Evolutionary conservation across 768 basidiomycete species (phyloP).

Genomic region (Suillus subluteus): DNA sequence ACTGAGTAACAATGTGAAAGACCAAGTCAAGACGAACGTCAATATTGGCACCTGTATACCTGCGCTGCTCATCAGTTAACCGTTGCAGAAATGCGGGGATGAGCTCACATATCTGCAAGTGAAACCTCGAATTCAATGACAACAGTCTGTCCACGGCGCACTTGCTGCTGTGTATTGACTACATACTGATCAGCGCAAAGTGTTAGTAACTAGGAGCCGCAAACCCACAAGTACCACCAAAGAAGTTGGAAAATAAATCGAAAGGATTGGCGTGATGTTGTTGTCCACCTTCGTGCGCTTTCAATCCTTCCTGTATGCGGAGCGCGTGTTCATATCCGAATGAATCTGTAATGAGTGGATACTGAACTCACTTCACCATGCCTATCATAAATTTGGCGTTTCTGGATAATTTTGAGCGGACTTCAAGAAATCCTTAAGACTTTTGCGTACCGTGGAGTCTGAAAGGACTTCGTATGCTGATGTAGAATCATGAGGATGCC

Average conservation of each 20-base stretch:
- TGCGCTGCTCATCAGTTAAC: slow-evolving; percentile 30
- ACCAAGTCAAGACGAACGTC: slow-evolving; percentile 56
- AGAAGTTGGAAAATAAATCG: slow-evolving; percentile 93
- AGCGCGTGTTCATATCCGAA: slow-evolving; percentile 12
- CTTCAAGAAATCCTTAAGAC: slow-evolving; percentile 22
- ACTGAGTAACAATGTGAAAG: background rate
- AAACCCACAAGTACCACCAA: slow-evolving; percentile 76
- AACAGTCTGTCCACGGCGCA: slow-evolving; percentile 74
- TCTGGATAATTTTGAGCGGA: slow-evolving; percentile 47
- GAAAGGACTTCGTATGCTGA: slow-evolving; percentile 95
- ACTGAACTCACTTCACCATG: slow-evolving; percentile 73
- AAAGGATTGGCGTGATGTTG: slow-evolving; percentile 81
- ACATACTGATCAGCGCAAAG: slow-evolving; percentile 19
- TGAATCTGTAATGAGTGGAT: slow-evolving; percentile 12
- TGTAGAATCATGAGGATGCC: slow-evolving; percentile 11
- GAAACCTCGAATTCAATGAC: slow-evolving; percentile 84
- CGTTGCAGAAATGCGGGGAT: background rate
- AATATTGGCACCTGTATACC: slow-evolving; percentile 84
- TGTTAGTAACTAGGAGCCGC: too few species aligned
- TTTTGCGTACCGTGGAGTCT: slow-evolving; percentile 61
- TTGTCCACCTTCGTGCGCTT: slow-evolving; percentile 89
- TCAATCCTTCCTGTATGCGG: slow-evolving; percentile 75
- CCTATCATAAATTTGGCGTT: slow-evolving; percentile 91
- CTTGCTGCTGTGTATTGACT: slow-evolving; percentile 57
- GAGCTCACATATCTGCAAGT: slow-evolving; percentile 77